Percentiles rank a stretch among this genome's conserved stretches.
phyloP scores from a whole-genome alignment of 2,329 filamentous ascomycete species.

The Colletotrichum spinosum region DNA sequence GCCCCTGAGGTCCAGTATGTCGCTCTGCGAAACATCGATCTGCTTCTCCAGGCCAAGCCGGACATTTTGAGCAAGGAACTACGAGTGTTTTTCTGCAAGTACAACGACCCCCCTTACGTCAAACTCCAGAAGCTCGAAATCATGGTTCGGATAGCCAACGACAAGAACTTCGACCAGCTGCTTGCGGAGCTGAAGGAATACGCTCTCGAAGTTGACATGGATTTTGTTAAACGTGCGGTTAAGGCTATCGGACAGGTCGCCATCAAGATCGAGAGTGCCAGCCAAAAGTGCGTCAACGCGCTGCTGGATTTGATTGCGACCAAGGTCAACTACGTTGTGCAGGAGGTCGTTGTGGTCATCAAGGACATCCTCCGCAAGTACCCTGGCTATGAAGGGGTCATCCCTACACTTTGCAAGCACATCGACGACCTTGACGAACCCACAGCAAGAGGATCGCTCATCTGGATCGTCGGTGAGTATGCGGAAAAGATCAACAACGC shows the following conservation, averaged over 20 bases:
- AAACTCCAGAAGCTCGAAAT: conserved; percentile 98
- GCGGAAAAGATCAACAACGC: conserved; percentile 99
- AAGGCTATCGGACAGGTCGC: conserved; percentile 98
- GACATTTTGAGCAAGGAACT: conserved; percentile 98
- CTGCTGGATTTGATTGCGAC: conserved; percentile 94
- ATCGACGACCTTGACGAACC: conserved; percentile 98
- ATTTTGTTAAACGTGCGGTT: conserved; percentile 93
- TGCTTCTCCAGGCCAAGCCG: conserved; percentile 93
- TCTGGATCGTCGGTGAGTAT: conserved; percentile 99
- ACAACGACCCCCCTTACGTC: conserved; percentile 97
- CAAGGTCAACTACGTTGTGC: conserved; percentile 99
- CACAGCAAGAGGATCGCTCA: conserved; percentile 87
- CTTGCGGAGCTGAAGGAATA: conserved; percentile 97
- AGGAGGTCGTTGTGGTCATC: conserved; percentile 98
- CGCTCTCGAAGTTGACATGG: conserved; percentile 98
- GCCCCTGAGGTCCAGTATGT: conserved; percentile 98
- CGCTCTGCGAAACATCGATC: conserved; percentile 93
- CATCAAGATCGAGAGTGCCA: conserved; percentile 96
- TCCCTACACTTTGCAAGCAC: conserved; percentile 93
- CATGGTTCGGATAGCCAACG: conserved; percentile 99
- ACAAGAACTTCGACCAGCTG: conserved; percentile 94
- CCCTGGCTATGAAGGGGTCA: conserved; percentile 97
- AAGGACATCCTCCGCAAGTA: conserved; percentile 99
- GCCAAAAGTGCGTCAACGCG: conserved; percentile 95
- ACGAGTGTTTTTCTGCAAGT: conserved; percentile 99